phyloP scores from a whole-genome alignment of 345 rosid genomes.

The Sapria himalayana region DNA sequence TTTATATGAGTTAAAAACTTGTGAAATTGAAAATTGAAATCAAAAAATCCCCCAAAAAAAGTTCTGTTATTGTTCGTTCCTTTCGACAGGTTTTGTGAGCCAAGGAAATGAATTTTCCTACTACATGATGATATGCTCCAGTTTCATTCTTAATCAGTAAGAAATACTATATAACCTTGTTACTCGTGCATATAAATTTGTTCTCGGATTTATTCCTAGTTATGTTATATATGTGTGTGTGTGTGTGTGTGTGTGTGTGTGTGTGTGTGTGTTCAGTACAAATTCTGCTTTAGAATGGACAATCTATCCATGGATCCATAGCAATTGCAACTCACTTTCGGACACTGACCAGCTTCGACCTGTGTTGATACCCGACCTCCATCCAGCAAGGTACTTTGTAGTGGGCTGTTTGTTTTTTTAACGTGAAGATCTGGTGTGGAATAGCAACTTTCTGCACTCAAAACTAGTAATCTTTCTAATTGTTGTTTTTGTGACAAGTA shows the following conservation, averaged over 20 bases:
- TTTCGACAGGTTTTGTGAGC: constrained; percentile 67
- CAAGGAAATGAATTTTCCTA: constrained; percentile 99
- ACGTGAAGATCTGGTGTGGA: too few species aligned
- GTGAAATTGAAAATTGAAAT: too few species aligned
- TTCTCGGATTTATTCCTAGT: too few species aligned
- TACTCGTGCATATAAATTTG: too few species aligned
- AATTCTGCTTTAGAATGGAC: constrained; percentile 61
- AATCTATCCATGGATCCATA: constrained; percentile 89
- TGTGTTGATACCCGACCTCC: constrained; percentile 64
- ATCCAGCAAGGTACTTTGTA: constrained; percentile 68
- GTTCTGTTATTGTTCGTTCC: constrained; percentile 8
- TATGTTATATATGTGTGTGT: too few species aligned
- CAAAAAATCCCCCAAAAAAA: too few species aligned
- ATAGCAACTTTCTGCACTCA: too few species aligned
- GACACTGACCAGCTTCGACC: constrained; percentile 83
- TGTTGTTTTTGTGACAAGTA: constrained; percentile 16
- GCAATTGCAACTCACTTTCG: constrained; percentile 83
- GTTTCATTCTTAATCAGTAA: constrained; percentile 89
- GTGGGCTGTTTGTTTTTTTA: neutral
- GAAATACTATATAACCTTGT: too few species aligned
- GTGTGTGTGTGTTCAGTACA: constrained; percentile 18
- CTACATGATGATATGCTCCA: constrained; percentile 99
- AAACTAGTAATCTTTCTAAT: too few species aligned
- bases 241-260: too few species aligned
- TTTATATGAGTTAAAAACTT: too few species aligned